Conservation (phyloP, 371 early-diverging fungal species). For the Mucor racemosus region DNA sequence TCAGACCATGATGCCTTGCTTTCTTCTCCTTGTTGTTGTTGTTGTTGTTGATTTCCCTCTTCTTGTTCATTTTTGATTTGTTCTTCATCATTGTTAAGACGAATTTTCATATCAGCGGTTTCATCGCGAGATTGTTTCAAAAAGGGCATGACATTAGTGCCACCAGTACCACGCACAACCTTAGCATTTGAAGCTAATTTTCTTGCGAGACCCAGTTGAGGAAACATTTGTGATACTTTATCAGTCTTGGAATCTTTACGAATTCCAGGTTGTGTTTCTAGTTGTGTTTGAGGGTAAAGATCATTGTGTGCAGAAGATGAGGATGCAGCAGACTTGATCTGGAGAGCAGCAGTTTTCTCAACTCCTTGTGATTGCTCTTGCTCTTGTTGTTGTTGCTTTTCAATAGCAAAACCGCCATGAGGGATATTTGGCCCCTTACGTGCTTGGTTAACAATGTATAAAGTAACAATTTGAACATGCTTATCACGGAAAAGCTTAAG, state of each 20-base stretch:
- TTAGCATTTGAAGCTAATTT: conserved; percentile 54
- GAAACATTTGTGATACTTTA: conserved; percentile 44
- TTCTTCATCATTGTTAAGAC: conserved; percentile 4
- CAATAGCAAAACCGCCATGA: conserved; percentile 61
- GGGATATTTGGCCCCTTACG: conserved; percentile 74
- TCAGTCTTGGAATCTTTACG: conserved; percentile 36
- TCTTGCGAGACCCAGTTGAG: conserved; percentile 64
- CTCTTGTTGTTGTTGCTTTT: conserved; percentile 28
- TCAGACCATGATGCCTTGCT: conserved; percentile 33
- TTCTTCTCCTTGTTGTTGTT: conserved; percentile 5
- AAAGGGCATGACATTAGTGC: conserved; percentile 93
- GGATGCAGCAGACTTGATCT: background rate
- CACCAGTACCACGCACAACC: conserved; percentile 92
- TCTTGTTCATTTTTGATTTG: background rate
- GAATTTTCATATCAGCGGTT: conserved; percentile 45
- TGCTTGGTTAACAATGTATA: conserved; percentile 91
- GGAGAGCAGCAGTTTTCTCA: background rate
- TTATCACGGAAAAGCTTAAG: conserved; percentile 88
- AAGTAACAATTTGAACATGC: conserved; percentile 91
- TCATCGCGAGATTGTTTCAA: conserved; percentile 71
- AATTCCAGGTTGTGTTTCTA: conserved; percentile 48
- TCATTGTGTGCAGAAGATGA: conserved; percentile 39
- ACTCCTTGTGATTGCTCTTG: background rate
- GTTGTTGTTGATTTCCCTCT: background rate
- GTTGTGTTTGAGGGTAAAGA: conserved; percentile 57